Evolutionary conservation across 2,329 filamentous ascomycete genomes (phyloP).

Genomic region (Fusarium acutatum): DNA sequence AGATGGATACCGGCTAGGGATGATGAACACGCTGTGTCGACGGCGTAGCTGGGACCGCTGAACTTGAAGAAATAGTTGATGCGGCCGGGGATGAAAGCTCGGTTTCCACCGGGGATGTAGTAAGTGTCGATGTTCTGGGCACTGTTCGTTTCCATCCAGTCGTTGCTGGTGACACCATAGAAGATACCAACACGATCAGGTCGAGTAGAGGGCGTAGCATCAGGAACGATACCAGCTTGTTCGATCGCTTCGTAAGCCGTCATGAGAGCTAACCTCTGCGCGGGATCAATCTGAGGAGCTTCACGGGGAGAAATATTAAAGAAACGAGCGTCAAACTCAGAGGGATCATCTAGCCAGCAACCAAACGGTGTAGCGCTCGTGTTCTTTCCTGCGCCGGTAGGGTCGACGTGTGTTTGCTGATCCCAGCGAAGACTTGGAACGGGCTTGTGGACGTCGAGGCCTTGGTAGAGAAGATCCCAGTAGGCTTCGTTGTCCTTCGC

Average conservation of each 20-base stretch:
- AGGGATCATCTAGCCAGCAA: slow-evolving; percentile 68
- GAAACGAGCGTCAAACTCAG: slow-evolving; percentile 73
- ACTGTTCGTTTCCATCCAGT: slow-evolving; percentile 81
- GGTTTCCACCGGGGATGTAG: slow-evolving; percentile 53
- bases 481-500: slow-evolving; percentile 67
- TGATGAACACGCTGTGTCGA: slow-evolving; percentile 83
- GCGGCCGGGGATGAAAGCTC: slow-evolving; percentile 64
- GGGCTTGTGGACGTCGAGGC: slow-evolving; percentile 69
- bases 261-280: slow-evolving; percentile 70
- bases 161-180: slow-evolving; percentile 80
- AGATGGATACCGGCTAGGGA: slow-evolving; percentile 76
- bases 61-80: slow-evolving; percentile 85
- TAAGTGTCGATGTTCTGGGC: slow-evolving; percentile 71
- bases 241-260: slow-evolving; percentile 76
- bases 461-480: slow-evolving; percentile 71
- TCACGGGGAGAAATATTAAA: slow-evolving; percentile 72
- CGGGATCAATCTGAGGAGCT: slow-evolving; percentile 63
- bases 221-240: slow-evolving; percentile 70
- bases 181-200: slow-evolving; percentile 71
- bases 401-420: slow-evolving; percentile 50
- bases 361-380: slow-evolving; percentile 55
- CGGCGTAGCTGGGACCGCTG: slow-evolving; percentile 74
- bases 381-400: slow-evolving; percentile 69
- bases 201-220: slow-evolving; percentile 69
- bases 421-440: slow-evolving; percentile 49